Base-by-base conservation (phyloP, 805 yeast genomes). In the Lipomyces yamanashiensis region DNA sequence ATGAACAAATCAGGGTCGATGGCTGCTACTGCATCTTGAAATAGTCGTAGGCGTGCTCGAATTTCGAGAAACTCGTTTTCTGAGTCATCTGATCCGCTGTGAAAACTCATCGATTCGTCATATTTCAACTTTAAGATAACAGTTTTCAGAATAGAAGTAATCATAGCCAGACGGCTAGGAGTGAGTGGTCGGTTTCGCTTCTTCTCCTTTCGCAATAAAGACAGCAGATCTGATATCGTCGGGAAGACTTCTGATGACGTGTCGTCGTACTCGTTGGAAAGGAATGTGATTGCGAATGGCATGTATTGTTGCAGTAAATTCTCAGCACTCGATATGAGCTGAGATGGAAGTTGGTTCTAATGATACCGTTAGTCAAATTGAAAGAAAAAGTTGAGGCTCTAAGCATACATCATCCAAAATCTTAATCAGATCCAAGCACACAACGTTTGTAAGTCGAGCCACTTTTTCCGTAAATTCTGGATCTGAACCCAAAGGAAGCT, bases 241-340 rank as follows among this genome's bases (percentile, higher is more conserved):
- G 95, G 88, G 72, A 93, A 88, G 7, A 91, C 88, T 74, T 90
- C 96, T 44, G 83, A 80, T 0, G 96, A 85, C 13, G 93, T 87
- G 69, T 95, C 98, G 75, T 95, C 98, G 72, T 87, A 92, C 67
- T 88, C 96, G 74, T 91, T 88, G 37, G 85, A 82, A 73, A 95
- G 81, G 68, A 88, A 90, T 63, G 81, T 81, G 63, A 93, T 81
- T 7, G 89, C 79, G 37, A 86, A 79, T 23, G 98, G 97, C 80
- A 90, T 84, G 19, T 89, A 78, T 61, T 84, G 83, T 36, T 86
- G 74, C 19, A 90, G 78, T 69, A 60, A 45, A 33, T 28, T 49
- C 37, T 63, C 67, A 10, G 66, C 54, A 7, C 13, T 41, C 19
- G 63, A 62, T 10, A 19, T 34, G 17, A 67, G 33, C 43, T 33